Evolutionary conservation across 352 stramenopile genomes (phyloP), one percentile per base, ranked within the genome.

Genomic region (Paralagenidium karlingii): DNA sequence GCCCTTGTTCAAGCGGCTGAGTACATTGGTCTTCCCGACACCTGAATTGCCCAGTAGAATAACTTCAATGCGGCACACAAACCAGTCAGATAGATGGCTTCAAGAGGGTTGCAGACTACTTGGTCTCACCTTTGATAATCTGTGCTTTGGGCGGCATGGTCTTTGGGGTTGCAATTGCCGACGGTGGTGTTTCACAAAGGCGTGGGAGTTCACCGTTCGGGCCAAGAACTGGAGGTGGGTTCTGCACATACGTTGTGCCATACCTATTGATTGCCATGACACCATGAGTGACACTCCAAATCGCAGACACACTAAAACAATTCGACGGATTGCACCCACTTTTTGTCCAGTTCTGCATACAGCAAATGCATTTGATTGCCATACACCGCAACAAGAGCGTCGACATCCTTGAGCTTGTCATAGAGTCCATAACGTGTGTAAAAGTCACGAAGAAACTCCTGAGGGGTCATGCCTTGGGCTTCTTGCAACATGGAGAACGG

Each of bases 21-120:
- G 70, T 27, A 94, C 40, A 31, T 88, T 91, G 13, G 71, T 90
- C 53, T 94, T 94, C 18, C 77, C 80, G 0, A 94, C 80, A 11
- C 75, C 75, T 13, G 67, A 87, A 41, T 91, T 91, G 12, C 80
- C 80, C 7, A 94, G 57, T 32, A 94, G 57, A 5, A 91, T 71
- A 32, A 87, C 69, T 82, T 27, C 1, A 21, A 18, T n/a, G n/a
- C 0, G 1, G 43, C 16, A 37, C 3, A 18, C 22, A 41, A 45
- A 40, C 54, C 25, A 16, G 30, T 55, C 25, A 49, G 27, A 24
- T 3, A 13, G 25, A 39, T 21, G 18, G 11, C 28, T 20, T 5
- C 22, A 38, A 9, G 10, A 29, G 30, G 15, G 2, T 4, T 22
- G 5, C 21, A 30, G n/a, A 24, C 34, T 33, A 5, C 20, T 22